Evolutionary conservation across 2,329 filamentous ascomycete species (phyloP), one percentile per base, ranked within the genome.

Genomic region (Xylaria sp.): DNA sequence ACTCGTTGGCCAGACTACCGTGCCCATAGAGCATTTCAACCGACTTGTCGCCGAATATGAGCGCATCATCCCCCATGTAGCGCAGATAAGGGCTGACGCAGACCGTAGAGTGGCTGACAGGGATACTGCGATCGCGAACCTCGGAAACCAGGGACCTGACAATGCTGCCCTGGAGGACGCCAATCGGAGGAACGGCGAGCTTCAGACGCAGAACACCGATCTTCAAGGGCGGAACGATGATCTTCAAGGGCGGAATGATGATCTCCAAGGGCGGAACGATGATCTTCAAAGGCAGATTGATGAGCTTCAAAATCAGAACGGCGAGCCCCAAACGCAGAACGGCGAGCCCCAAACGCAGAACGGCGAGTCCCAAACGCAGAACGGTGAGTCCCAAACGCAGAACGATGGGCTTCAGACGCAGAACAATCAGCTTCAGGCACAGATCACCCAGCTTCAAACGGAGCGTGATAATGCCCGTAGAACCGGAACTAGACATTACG

Each of bases 21-120:
- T 73, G 4, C 72, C 74, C 2, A 72, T 76, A 1, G 69, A 68
- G 4, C 68, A 65, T 47, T 76, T 75, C 50, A 76, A 76, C 54
- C 72, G 72, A 6, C 62, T 77, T 17, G 71, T 66, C 3, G 65
- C 64, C 4, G 69, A 77, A 32, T 55, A 75, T 32, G 75, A 76
- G 55, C 6, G 19, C 0, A 57, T 39, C 2, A 69, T 75, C 45
- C 19, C 45, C 0, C 69, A 53, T 45, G 45, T 74, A 24, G 62
- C 72, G n/a, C 19, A 48, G 9, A 70, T 47, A 21, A 55, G 68
- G 27, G 60, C 63, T 0, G 19, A 32, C 0, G 58, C 56, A 24
- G 42, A 58, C 7, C 53, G 39, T 8, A 42, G 19, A 42, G 6
- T 69, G 14, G n/a, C 50, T 4, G 42, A 50, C 3, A 59, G 60